Base-by-base conservation (phyloP, 441 rosid species). In the Lagerstroemia fauriei region DNA sequence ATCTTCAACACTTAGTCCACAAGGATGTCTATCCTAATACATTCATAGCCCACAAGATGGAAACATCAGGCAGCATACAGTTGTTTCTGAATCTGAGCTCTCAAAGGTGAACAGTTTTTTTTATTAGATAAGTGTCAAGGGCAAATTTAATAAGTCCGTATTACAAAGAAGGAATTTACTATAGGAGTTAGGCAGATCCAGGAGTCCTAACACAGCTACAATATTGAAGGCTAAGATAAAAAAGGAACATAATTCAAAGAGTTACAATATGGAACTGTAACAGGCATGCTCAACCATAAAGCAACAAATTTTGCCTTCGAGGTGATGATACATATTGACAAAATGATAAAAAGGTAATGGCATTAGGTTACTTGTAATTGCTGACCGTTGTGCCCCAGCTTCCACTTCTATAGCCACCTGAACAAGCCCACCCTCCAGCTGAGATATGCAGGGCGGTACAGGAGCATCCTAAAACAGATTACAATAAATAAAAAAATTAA, bases 391-490 rank as follows among this genome's bases (percentile, higher is more conserved):
- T n/a, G 99, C 97, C 82, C 93, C 98, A 87, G 94, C 99, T 91
- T 96, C 99, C 85, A 96, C 99, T 89, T 96, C 98, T 83, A 96
- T 96, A 74, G 98, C 99, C 78, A 96, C 97, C 86, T 96, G 99
- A 88, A 96, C 99, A 87, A 96, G 99, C 38, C 98, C 98, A 79
- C 98, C 98, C 81, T 91, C 91, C 79, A 96, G 86, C 85, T 94
- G 99, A 66, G 98, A 96, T 86, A 96, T 96, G 92, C 98, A 96
- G 75, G 98, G 99, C 61, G 99, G 98, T 17, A 96, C 95, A 51
- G 98, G 98, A 87, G 99, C 99, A 93, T 96, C 99, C 98, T 93
- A 85, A 68, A 85, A 57, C 72, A 75, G 53, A 72, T 66, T 61
- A 51, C 70, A 84, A 51, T 85, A 79, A 74, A 44, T 27, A 69